Evolutionary conservation across 768 basidiomycete species (phyloP).

Genomic region (Lactarius trivialis): DNA sequence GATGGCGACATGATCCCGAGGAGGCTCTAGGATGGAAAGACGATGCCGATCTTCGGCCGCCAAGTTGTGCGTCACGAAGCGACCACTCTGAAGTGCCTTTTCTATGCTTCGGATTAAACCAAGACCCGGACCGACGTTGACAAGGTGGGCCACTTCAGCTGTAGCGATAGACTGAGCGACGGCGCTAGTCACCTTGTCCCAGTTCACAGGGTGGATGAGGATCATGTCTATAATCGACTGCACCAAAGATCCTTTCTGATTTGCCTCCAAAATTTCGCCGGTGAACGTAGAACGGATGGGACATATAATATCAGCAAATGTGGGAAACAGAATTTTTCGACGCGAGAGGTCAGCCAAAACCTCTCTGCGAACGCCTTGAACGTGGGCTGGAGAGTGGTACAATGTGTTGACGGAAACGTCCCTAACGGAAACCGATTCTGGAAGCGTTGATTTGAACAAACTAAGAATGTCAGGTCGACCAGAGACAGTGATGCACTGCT

Average conservation of each 20-base stretch:
- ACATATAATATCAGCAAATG: conserved; percentile 36
- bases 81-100: conserved; percentile 28
- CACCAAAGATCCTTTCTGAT: conserved; percentile 10
- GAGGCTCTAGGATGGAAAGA: conserved; percentile 17
- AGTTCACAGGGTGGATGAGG: conserved; percentile 31
- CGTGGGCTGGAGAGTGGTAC: conserved; percentile 43
- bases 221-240: conserved; percentile 19
- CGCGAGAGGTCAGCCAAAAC: conserved; percentile 40
- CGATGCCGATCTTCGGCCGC: background rate
- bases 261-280: conserved; percentile 10
- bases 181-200: conserved; percentile 38
- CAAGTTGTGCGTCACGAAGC: conserved; percentile 15
- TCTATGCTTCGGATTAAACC: conserved; percentile 37
- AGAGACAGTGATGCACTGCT: conserved; percentile 47
- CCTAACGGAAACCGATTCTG: conserved; percentile 33
- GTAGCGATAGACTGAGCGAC: conserved; percentile 24
- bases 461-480: conserved; percentile 47
- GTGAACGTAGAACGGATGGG: conserved; percentile 21
- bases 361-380: conserved; percentile 31
- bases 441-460: conserved; percentile 36
- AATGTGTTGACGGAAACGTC: conserved; percentile 43
- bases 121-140: conserved; percentile 47
- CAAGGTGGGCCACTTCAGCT: conserved; percentile 29
- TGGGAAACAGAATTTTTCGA: conserved; percentile 46
- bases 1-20: conserved; percentile 55